phyloP scores from a whole-genome alignment of 306 rosid species.

The Cucurbita pepo region DNA sequence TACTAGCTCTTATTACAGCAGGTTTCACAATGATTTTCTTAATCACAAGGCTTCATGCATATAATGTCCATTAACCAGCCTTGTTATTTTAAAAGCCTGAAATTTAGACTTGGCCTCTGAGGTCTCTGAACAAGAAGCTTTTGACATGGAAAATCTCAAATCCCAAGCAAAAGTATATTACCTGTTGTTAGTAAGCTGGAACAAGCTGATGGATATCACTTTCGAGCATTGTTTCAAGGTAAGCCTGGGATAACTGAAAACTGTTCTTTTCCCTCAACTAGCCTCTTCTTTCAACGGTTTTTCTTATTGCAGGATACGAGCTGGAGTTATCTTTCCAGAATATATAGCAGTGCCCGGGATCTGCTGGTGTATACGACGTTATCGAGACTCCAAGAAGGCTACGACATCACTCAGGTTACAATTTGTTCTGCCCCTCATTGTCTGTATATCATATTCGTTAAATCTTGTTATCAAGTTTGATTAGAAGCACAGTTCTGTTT shows the following conservation, averaged over 20 bases:
- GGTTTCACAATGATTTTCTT: neutral
- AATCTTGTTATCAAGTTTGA: neutral
- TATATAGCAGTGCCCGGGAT: neutral
- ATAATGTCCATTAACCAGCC: neutral
- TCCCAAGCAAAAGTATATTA: neutral
- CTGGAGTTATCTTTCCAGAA: neutral
- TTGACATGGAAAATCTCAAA: neutral
- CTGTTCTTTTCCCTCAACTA: neutral
- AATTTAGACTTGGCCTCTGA: neutral
- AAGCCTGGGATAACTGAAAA: neutral
- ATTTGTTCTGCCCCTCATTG: neutral
- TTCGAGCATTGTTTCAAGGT: neutral
- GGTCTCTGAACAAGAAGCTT: neutral
- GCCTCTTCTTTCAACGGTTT: neutral
- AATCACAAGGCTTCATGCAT: neutral
- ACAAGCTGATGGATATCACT: neutral
- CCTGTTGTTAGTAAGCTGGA: neutral
- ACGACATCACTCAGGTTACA: neutral
- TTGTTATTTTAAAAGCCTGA: neutral
- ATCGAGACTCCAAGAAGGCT: neutral
- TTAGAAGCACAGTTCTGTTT: neutral
- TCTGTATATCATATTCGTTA: neutral
- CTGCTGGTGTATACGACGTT: neutral
- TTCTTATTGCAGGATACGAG: neutral
- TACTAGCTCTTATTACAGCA: constrained; percentile 24